Evolutionary conservation across 2,329 filamentous ascomycete species (phyloP).

Genomic region (Cladosporium cucumerinum): DNA sequence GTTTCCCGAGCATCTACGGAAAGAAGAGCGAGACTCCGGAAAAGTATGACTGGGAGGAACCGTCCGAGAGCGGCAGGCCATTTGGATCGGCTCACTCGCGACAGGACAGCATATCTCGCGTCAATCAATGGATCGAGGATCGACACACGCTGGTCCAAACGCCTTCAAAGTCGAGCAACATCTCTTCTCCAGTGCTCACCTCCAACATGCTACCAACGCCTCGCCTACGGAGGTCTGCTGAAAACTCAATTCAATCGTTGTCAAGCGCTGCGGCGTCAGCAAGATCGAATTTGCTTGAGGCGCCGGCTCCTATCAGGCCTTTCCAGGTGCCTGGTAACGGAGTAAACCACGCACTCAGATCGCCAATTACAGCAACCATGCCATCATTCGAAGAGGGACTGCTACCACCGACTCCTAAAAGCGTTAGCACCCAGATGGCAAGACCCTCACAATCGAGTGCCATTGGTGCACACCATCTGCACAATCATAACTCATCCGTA

Average conservation of each 20-base stretch:
- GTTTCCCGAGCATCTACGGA: slow-evolving; percentile 38
- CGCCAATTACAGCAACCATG: slow-evolving; percentile 22
- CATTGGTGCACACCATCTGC: slow-evolving; percentile 23
- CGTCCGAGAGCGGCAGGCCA: neutral
- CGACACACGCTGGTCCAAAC: slow-evolving; percentile 26
- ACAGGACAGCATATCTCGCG: slow-evolving; percentile 36
- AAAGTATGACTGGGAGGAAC: slow-evolving; percentile 28
- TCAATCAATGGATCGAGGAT: slow-evolving; percentile 38
- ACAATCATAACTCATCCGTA: slow-evolving; percentile 24
- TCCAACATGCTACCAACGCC: slow-evolving; percentile 8
- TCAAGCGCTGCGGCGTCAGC: slow-evolving; percentile 22
- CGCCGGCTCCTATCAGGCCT: neutral
- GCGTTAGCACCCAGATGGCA: slow-evolving; percentile 33
- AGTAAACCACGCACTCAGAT: neutral
- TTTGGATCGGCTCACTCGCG: slow-evolving; percentile 20
- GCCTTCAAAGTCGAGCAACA: slow-evolving; percentile 30
- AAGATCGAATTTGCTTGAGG: slow-evolving; percentile 2
- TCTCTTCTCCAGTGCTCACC: slow-evolving; percentile 22
- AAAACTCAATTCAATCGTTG: slow-evolving; percentile 23
- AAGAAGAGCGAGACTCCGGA: slow-evolving; percentile 30
- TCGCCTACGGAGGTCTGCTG: slow-evolving; percentile 11
- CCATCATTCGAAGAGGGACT: slow-evolving; percentile 28
- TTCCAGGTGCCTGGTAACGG: neutral
- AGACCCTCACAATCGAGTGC: slow-evolving; percentile 32
- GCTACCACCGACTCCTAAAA: slow-evolving; percentile 35